phyloP scores from a whole-genome alignment of 495 filamentous ascomycete genomes.

The Neurospora africana region DNA sequence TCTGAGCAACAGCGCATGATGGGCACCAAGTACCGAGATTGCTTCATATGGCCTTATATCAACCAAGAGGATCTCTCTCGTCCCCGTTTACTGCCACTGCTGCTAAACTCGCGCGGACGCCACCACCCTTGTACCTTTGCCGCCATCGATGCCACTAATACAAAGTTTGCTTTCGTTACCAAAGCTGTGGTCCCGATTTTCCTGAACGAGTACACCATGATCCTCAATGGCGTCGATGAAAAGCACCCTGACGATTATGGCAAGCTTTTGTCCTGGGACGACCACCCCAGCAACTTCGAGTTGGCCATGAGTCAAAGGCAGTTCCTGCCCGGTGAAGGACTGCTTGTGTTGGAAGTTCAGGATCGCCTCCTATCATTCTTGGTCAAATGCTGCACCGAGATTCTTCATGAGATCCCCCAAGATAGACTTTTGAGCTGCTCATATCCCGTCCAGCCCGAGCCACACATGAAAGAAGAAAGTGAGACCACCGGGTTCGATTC shows the following conservation, averaged over 20 bases:
- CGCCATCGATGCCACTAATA: constrained; percentile 22
- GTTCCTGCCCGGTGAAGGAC: constrained; percentile 30
- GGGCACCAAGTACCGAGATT: constrained; percentile 6
- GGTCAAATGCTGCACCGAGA: constrained; percentile 18
- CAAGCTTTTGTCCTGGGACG: constrained; percentile 29
- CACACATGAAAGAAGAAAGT: constrained; percentile 18
- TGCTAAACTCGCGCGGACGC: constrained; percentile 40
- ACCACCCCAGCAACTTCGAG: constrained; percentile 10
- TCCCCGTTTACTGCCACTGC: constrained; percentile 31
- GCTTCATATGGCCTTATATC: constrained; percentile 43
- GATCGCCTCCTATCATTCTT: constrained; percentile 34
- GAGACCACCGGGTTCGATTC: constrained; percentile 5
- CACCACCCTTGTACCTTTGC: constrained; percentile 35
- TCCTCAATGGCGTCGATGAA: constrained; percentile 25
- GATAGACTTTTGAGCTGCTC: not conserved
- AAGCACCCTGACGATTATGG: constrained; percentile 30
- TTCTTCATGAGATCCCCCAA: constrained; percentile 29
- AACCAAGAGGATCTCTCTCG: constrained; percentile 46
- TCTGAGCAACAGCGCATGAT: not conserved
- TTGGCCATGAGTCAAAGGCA: constrained; percentile 5
- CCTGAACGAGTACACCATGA: constrained; percentile 32
- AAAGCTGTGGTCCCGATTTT: constrained; percentile 24
- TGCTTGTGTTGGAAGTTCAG: constrained; percentile 38
- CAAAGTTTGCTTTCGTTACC: constrained; percentile 16
- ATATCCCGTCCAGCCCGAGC: constrained; percentile 20